Evolutionary conservation across 345 rosid species (phyloP).

Genomic region (Lepidium didymum): DNA sequence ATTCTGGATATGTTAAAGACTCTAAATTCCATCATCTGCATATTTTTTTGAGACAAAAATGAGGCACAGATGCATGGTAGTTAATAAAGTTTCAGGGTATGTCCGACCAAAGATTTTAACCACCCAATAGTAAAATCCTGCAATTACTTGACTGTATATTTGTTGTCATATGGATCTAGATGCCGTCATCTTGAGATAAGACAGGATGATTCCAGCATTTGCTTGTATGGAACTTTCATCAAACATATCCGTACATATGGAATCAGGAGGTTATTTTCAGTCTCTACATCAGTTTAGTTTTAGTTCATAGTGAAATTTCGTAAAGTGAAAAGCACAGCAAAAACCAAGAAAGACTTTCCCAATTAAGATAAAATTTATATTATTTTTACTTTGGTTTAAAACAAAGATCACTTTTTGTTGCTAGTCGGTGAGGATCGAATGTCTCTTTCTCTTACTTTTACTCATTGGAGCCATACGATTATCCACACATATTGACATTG

Average conservation of each 20-base stretch:
- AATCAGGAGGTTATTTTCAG: neutral
- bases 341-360: neutral
- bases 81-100: too few species aligned
- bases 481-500: neutral
- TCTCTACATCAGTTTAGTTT: neutral
- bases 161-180: conserved; percentile 2
- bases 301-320: neutral
- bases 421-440: neutral
- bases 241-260: neutral
- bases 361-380: neutral
- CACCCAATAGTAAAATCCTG: too few species aligned
- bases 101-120: too few species aligned
- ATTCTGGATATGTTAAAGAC: conserved; percentile 54
- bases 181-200: neutral
- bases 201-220: neutral
- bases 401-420: neutral
- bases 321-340: neutral
- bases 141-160: neutral
- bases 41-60: neutral
- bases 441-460: neutral
- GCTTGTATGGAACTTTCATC: neutral
- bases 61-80: neutral
- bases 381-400: neutral
- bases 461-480: neutral
- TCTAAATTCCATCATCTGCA: conserved; percentile 74